A percentile compares a stretch with the other conserved stretches of the same genome.
Evolutionary conservation across 495 filamentous ascomycete species (phyloP).

Genomic region (Xylaria grammica): DNA sequence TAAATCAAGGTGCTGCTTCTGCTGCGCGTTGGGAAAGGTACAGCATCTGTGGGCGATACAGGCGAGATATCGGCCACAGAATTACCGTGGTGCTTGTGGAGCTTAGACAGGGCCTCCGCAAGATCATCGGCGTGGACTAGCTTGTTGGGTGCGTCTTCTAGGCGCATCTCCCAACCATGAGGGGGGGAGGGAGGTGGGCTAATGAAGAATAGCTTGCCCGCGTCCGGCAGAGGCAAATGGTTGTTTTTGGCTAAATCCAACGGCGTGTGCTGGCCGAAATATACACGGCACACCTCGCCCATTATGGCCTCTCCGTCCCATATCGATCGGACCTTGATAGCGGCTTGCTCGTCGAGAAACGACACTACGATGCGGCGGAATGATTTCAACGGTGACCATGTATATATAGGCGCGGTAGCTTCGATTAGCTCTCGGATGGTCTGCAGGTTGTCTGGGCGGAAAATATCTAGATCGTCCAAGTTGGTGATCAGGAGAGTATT

Average conservation of each 20-base stretch:
- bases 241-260: constrained; percentile 56
- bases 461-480: constrained; percentile 77
- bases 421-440: constrained; percentile 76
- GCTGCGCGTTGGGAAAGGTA: constrained; percentile 34
- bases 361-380: constrained; percentile 91
- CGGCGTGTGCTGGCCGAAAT: constrained; percentile 84
- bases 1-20: constrained; percentile 74
- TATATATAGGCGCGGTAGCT: constrained; percentile 72
- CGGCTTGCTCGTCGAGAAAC: constrained; percentile 74
- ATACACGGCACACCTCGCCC: constrained; percentile 74
- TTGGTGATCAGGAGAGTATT: constrained; percentile 96
- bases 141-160: constrained; percentile 93
- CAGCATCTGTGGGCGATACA: constrained; percentile 40
- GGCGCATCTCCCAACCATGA: constrained; percentile 87
- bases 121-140: constrained; percentile 91
- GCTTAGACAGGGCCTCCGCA: constrained; percentile 73
- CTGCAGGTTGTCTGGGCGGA: constrained; percentile 75
- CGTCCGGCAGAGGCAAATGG: constrained; percentile 81
- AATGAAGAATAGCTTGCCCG: constrained; percentile 95
- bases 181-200: constrained; percentile 90
- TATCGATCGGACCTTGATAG: constrained; percentile 70
- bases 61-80: constrained; percentile 34
- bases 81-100: constrained; percentile 51
- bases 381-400: constrained; percentile 90
- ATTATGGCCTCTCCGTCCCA: constrained; percentile 75